A percentile compares a stretch with the other conserved stretches of the same genome.
Conservation (phyloP, 495 filamentous ascomycete genomes). For the Aspergillus asperescens region DNA sequence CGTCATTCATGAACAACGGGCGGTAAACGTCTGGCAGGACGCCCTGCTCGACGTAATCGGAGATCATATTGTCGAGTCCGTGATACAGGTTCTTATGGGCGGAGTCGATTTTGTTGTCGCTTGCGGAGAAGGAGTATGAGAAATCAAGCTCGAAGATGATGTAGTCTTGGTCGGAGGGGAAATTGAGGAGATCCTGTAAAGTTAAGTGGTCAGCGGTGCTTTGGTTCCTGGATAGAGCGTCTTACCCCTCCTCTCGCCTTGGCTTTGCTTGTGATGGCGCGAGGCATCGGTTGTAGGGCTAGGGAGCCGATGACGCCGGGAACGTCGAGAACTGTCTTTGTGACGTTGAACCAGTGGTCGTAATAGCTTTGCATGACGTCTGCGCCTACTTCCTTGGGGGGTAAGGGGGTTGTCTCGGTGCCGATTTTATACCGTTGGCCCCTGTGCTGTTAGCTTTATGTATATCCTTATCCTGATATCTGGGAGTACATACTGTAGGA, state of each 20-base stretch:
- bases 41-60: slow-evolving; percentile 38
- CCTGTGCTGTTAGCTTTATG: slow-evolving; percentile 20
- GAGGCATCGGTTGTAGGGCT: slow-evolving; percentile 54
- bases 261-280: slow-evolving; percentile 41
- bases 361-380: slow-evolving; percentile 44
- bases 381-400: slow-evolving; percentile 33
- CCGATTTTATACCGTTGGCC: slow-evolving; percentile 51
- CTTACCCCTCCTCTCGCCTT: slow-evolving; percentile 43
- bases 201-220: neutral
- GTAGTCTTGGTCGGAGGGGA: slow-evolving; percentile 47
- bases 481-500: slow-evolving; percentile 29
- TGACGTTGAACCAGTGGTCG: slow-evolving; percentile 48
- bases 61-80: slow-evolving; percentile 28
- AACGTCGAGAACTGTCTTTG: slow-evolving; percentile 37
- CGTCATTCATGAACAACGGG: slow-evolving; percentile 58
- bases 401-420: slow-evolving; percentile 53
- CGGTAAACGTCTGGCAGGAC: slow-evolving; percentile 48
- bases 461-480: too few relatives aligned
- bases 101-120: slow-evolving; percentile 45
- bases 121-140: slow-evolving; percentile 39
- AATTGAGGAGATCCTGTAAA: slow-evolving; percentile 45
- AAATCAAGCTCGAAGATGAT: slow-evolving; percentile 56
- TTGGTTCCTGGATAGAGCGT: neutral
- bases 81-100: slow-evolving; percentile 42
- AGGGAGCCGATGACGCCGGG: slow-evolving; percentile 47